Evolutionary conservation across 2,329 filamentous ascomycete genomes (phyloP).

Genomic region (Aspergillus thermomutatus): DNA sequence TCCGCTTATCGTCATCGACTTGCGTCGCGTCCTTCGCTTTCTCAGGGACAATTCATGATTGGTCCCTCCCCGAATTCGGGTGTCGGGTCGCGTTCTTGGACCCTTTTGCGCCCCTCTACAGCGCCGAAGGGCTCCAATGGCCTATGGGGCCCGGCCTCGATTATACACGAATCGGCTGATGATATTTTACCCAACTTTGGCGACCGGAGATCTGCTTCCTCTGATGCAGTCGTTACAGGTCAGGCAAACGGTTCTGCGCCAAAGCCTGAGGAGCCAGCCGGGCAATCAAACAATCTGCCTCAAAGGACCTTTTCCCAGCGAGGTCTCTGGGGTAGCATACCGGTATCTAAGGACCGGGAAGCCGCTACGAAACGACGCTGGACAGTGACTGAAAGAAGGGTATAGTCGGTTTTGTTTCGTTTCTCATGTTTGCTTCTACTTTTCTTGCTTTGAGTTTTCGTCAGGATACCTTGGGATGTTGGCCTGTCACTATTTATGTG

Average conservation of each 20-base stretch:
- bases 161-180: slow-evolving; percentile 23
- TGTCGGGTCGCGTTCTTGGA: slow-evolving; percentile 20
- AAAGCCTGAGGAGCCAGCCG: slow-evolving; percentile 3
- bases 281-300: slow-evolving; percentile 21
- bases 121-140: slow-evolving; percentile 25
- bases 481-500: not conserved
- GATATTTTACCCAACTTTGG: slow-evolving; percentile 38
- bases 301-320: slow-evolving; percentile 31
- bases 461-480: not conserved
- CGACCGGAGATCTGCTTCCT: slow-evolving; percentile 18
- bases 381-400: slow-evolving; percentile 35
- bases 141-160: slow-evolving; percentile 34
- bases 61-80: slow-evolving; percentile 17
- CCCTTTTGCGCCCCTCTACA: slow-evolving; percentile 19
- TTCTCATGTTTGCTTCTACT: not conserved
- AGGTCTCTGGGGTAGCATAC: slow-evolving; percentile 37
- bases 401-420: not conserved
- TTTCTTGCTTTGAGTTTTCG: not conserved
- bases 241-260: not conserved
- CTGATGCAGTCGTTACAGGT: slow-evolving; percentile 1
- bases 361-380: slow-evolving; percentile 31
- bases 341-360: slow-evolving; percentile 27
- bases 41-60: slow-evolving; percentile 25
- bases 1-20: slow-evolving; percentile 33
- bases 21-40: slow-evolving; percentile 23